Conservation (phyloP, 805 yeast species). For the Saccharomycopsis sp. region DNA sequence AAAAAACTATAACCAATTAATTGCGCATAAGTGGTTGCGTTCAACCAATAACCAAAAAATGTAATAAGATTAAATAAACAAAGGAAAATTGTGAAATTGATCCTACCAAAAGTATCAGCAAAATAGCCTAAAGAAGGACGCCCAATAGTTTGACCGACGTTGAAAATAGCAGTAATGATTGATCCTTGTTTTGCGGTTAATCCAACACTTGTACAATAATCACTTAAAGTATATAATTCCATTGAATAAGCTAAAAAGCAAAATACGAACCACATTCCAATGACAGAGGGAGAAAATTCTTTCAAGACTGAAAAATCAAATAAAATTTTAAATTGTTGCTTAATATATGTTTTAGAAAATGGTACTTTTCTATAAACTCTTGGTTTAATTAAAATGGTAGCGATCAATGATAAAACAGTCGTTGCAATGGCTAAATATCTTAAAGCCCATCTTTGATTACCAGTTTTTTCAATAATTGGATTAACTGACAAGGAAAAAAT, state of each 20-base stretch:
- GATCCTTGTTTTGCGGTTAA: slow-evolving; percentile 34
- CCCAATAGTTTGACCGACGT: slow-evolving; percentile 38
- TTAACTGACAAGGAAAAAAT: slow-evolving; percentile 24
- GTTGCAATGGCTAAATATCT: slow-evolving; percentile 11
- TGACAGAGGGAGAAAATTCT: slow-evolving; percentile 26
- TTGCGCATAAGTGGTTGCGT: slow-evolving; percentile 31
- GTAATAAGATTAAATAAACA: slow-evolving; percentile 24
- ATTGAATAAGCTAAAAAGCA: slow-evolving; percentile 33
- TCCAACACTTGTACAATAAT: slow-evolving; percentile 40
- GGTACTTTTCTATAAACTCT: slow-evolving; percentile 26
- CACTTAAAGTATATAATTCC: slow-evolving; percentile 36
- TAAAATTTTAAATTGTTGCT: slow-evolving; percentile 23
- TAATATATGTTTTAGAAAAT: slow-evolving; percentile 23
- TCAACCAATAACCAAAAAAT: slow-evolving; percentile 38
- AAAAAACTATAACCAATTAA: slow-evolving; percentile 33
- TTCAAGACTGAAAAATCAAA: slow-evolving; percentile 26
- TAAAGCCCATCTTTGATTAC: slow-evolving; percentile 18
- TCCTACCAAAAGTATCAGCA: slow-evolving; percentile 38
- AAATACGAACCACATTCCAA: slow-evolving; percentile 30
- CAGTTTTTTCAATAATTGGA: slow-evolving; percentile 21
- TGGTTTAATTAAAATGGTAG: slow-evolving; percentile 6
- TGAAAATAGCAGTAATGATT: slow-evolving; percentile 35
- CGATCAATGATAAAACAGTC: slow-evolving; percentile 3
- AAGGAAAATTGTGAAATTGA: slow-evolving; percentile 31
- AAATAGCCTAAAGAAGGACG: slow-evolving; percentile 37